phyloP scores from a whole-genome alignment of 1,284 basidiomycete genomes.

The Bondarzewia mesenterica region DNA sequence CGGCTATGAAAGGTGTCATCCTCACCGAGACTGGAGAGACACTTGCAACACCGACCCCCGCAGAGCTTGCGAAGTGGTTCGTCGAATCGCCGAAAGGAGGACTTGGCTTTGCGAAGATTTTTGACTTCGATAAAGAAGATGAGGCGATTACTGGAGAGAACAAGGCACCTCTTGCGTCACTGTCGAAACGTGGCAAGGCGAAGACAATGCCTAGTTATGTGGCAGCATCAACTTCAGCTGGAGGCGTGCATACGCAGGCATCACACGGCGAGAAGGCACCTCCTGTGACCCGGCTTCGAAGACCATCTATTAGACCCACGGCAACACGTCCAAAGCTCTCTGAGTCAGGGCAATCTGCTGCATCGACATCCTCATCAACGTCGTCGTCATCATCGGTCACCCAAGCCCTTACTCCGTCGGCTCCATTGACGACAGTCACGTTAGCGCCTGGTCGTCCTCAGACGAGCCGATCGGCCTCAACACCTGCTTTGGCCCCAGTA shows the following conservation, averaged over 20 bases:
- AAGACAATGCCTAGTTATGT: background rate
- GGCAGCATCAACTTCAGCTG: background rate
- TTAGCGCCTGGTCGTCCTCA: background rate
- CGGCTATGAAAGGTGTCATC: slow-evolving; percentile 78
- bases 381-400: background rate
- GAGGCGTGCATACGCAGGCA: background rate
- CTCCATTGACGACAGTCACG: background rate
- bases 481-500: slow-evolving; percentile 23
- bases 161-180: slow-evolving; percentile 18
- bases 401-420: background rate
- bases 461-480: slow-evolving; percentile 2
- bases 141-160: slow-evolving; percentile 20
- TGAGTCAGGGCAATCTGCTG: background rate
- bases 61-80: slow-evolving; percentile 56
- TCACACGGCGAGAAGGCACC: background rate
- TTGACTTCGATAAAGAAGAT: slow-evolving; percentile 46
- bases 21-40: slow-evolving; percentile 66
- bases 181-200: slow-evolving; percentile 15
- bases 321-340: background rate
- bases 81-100: slow-evolving; percentile 49
- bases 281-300: background rate
- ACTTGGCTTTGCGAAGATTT: slow-evolving; percentile 67
- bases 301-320: background rate
- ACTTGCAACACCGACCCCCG: slow-evolving; percentile 58
- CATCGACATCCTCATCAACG: background rate